Base-by-base conservation (phyloP, 1,284 basidiomycete species). In the Phellopilus nigrolimitatus region DNA sequence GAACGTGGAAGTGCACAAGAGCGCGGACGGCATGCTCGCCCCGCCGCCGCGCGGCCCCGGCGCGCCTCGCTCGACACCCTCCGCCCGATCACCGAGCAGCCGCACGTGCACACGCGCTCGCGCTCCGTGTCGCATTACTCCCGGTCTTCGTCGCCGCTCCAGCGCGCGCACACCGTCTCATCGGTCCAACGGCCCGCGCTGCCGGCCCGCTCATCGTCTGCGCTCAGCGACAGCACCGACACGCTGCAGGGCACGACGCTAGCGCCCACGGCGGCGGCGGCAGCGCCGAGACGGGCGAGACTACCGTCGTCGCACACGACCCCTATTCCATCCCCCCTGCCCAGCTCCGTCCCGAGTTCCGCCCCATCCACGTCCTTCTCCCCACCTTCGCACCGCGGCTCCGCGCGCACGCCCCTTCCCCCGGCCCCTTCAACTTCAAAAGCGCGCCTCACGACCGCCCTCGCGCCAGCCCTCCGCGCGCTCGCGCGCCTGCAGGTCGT, bases 401-500 rank as follows among this genome's bases (percentile, higher is more conserved):
- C n/a, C n/a, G n/a, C n/a, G n/a, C n/a, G n/a, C n/a, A n/a, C n/a
- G n/a, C n/a, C n/a, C n/a, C n/a, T n/a, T n/a, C n/a, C n/a, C 31
- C 10, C 31, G 31, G 2, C 31, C 31, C 3, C 31, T 33, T 9
- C 31, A 33, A 9, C 31, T 33, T n/a, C n/a, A n/a, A n/a, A n/a
- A n/a, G n/a, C n/a, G n/a, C n/a, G n/a, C 31, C 31, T 33, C 31
- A n/a, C n/a, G n/a, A 33, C 31, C 2, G 2, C 31, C 31, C 40
- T 42, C 27, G 40, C 40, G 3, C 43, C 43, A 15, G 43, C 31
- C 15, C 27, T 34, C 10, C 10, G 28, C 22, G 49, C 36, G 10
- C 34, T 51, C 7, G 31, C 34, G 7, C 25, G 21, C 2, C 38
- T 51, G 5, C 31, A 44, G 4, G 42, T 41, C 38, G 42, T 51